Evolutionary conservation across 768 basidiomycete genomes (phyloP), one percentile per base, ranked within the genome.

Genomic region (Holtermanniella nyarrowii): DNA sequence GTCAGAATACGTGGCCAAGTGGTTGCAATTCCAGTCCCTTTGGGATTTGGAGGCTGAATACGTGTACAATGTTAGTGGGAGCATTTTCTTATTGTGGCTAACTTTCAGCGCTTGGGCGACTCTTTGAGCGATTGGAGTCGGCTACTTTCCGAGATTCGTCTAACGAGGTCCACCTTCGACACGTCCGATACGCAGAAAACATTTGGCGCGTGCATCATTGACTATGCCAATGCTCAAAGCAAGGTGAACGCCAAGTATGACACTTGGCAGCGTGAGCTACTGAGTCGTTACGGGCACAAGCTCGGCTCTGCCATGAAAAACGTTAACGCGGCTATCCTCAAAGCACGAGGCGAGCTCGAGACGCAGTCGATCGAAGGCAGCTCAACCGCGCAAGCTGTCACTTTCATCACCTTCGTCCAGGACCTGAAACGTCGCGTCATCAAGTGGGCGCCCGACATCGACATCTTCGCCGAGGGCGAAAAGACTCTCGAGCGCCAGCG

Each of bases 161-260:
- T 93, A 71, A 83, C 90, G 13, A 83, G 93, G 0, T 82, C 89
- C 49, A 96, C 90, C 16, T 97, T 99, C 66, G 95, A 99, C 72
- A 97, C 88, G 18, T 86, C 88, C 23, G 95, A 95, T 62, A 91
- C 88, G 7, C 83, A 85, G 62, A 88, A 85, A 58, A 80, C 80
- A 44, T 95, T 97, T 66, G 90, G 91, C 1, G 86, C 91, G 10
- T 90, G 88, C 65, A 80, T 91, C 42, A 84, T 99, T 62, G 88
- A 96, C 72, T 99, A 96, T 72, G 93, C 97, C 71, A 91, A 93
- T 71, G 95, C 96, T 23, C 95, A 99, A 73, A 80, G 87, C 42
- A 80, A 91, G 59, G 95, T 99, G 64, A 96, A 96, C 71, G 88
- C 91, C 54, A 97, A 96, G 75, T 99, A 99, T 70, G 95, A 97